phyloP scores from a whole-genome alignment of 2,329 filamentous ascomycete genomes.

The Fusarium avenaceum region DNA sequence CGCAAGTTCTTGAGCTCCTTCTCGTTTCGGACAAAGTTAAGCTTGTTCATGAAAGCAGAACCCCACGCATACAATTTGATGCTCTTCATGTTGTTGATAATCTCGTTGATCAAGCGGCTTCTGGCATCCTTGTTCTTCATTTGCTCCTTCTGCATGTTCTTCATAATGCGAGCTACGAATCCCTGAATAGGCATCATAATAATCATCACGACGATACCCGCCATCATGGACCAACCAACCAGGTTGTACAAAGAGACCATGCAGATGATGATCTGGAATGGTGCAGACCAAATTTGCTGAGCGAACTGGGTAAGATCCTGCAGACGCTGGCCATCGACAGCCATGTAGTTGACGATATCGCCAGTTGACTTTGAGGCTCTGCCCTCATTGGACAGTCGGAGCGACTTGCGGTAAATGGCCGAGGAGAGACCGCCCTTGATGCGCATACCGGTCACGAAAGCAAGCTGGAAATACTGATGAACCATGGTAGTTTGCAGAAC shows the following conservation, averaged over 20 bases:
- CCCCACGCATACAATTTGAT: conserved; percentile 99
- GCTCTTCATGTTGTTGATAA: conserved; percentile 99
- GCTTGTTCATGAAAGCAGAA: conserved; percentile 95
- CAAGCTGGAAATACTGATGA: conserved; percentile 96
- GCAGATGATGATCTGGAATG: conserved; percentile 95
- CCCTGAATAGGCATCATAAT: conserved; percentile 98
- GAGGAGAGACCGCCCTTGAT: conserved; percentile 93
- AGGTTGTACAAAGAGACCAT: conserved; percentile 96
- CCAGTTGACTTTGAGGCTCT: conserved; percentile 90
- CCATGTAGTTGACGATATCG: conserved; percentile 99
- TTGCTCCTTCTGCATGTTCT: conserved; percentile 91
- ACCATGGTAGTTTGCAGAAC: conserved; percentile 89
- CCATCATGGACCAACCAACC: conserved; percentile 95
- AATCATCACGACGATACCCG: conserved; percentile 94
- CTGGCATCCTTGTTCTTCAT: conserved; percentile 99
- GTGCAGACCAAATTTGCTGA: conserved; percentile 95
- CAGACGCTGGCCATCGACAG: conserved; percentile 94
- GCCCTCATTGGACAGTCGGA: conserved; percentile 93
- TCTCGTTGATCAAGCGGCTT: conserved; percentile 94
- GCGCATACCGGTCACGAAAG: conserved; percentile 96
- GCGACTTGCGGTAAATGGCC: conserved; percentile 91
- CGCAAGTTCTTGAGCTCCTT: conserved; percentile 94
- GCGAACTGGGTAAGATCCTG: conserved; percentile 96
- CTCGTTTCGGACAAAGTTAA: conserved; percentile 96
- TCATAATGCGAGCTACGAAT: conserved; percentile 91